A percentile compares a stretch with the other conserved stretches of the same genome.
These are phyloP conservation scores for Craterostigma plantagineum DNA, from an alignment of 257 asterid genomes.

Conservation along the genomic window DNA sequence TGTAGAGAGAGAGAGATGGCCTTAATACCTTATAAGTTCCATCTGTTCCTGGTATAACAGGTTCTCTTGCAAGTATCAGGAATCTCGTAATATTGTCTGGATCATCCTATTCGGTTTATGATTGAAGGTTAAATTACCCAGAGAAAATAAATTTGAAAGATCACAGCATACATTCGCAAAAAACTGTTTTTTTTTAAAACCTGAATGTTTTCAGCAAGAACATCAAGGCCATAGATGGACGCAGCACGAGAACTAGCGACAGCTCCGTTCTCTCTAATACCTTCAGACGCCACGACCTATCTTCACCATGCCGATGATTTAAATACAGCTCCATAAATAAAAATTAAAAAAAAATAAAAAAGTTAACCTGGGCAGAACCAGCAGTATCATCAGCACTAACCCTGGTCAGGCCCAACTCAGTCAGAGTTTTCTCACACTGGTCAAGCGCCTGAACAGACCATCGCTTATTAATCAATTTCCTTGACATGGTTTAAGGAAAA, in stretches of 20 bases:
- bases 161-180: too few relatives aligned
- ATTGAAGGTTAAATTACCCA: conserved; percentile 10
- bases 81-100: conserved; percentile 60
- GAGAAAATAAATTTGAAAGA: neutral
- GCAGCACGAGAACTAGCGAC: conserved; percentile 89
- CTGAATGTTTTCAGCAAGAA: conserved; percentile 75
- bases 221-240: conserved; percentile 61
- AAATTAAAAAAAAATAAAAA: conserved; percentile 4
- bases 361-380: conserved; percentile 73
- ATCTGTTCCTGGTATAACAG: conserved; percentile 22
- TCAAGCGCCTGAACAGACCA: conserved; percentile 53
- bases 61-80: conserved; percentile 80
- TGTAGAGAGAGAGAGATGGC: neutral
- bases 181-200: conserved; percentile 16
- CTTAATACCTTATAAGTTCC: conserved; percentile 20
- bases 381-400: conserved; percentile 56
- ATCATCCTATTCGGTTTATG: conserved; percentile 45
- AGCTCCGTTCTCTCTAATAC: conserved; percentile 61
- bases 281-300: conserved; percentile 56
- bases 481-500: neutral
- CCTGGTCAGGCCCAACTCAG: conserved; percentile 37
- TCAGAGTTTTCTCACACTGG: conserved; percentile 49
- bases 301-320: conserved; percentile 14
- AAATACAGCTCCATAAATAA: conserved; percentile 1
- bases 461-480: neutral